These are phyloP conservation scores for Phaffomyces opuntiae DNA, from an alignment of 805 yeast genomes.

Conservation along the genomic window DNA sequence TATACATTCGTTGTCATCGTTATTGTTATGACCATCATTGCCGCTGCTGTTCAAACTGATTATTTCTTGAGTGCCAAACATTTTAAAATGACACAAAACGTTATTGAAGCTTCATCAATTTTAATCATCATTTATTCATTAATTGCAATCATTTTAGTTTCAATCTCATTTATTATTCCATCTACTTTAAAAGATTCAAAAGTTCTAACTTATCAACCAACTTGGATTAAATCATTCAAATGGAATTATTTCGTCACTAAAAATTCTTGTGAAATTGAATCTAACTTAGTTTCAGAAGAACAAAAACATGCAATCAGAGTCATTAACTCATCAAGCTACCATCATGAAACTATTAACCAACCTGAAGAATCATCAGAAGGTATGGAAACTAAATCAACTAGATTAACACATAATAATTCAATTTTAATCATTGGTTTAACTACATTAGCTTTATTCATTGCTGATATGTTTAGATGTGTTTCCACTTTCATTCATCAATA, in stretches of 20 bases:
- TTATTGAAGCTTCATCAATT: constrained; percentile 44
- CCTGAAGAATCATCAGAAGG: constrained; percentile 4
- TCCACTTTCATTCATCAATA: constrained; percentile 33
- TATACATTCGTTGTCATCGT: constrained; percentile 50
- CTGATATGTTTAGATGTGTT: constrained; percentile 44
- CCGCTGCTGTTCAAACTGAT: constrained; percentile 52
- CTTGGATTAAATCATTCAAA: constrained; percentile 65
- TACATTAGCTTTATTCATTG: constrained; percentile 42
- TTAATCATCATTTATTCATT: constrained; percentile 46
- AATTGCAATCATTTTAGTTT: constrained; percentile 44
- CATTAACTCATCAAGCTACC: constrained; percentile 49
- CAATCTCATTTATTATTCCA: constrained; percentile 45
- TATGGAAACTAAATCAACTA: not conserved
- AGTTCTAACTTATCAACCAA: constrained; percentile 59
- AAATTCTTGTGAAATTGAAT: constrained; percentile 41
- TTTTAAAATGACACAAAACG: constrained; percentile 47
- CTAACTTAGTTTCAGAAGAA: constrained; percentile 27
- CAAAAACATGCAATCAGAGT: constrained; percentile 44
- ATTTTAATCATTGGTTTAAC: constrained; percentile 37
- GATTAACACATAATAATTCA: constrained; percentile 25
- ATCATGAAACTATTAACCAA: constrained; percentile 25
- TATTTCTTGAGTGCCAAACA: constrained; percentile 41
- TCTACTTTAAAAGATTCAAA: constrained; percentile 46
- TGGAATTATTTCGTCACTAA: constrained; percentile 53
- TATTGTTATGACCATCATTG: constrained; percentile 59